A percentile compares a stretch with the other conserved stretches of the same genome.
Conservation (phyloP, 257 asterid genomes). For the Jasminum sambac region DNA sequence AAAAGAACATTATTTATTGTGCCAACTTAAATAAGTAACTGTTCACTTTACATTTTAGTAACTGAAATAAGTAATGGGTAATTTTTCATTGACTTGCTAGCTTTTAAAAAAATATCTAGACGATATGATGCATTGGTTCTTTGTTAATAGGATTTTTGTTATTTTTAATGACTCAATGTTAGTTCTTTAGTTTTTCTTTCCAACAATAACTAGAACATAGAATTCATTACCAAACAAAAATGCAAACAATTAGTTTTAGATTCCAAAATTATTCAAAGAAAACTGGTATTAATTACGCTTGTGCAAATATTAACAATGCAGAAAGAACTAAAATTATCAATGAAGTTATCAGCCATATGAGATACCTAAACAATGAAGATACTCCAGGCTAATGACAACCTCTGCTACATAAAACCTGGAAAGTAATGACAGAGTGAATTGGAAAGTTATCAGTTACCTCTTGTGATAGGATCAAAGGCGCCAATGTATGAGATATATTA, state of each 20-base stretch:
- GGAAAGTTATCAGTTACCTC: slow-evolving; percentile 9
- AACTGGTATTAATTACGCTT: background rate
- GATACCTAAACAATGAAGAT: slow-evolving; percentile 96
- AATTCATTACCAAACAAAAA: background rate
- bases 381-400: slow-evolving; percentile 88
- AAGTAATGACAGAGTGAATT: slow-evolving; percentile 15
- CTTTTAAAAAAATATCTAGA: background rate
- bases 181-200: background rate
- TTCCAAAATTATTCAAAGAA: background rate
- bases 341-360: slow-evolving; percentile 7
- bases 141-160: background rate
- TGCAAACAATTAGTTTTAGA: background rate
- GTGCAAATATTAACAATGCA: background rate
- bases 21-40: too few relatives aligned
- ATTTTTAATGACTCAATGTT: background rate
- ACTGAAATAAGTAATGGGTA: background rate
- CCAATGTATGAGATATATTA: background rate
- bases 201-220: background rate
- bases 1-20: slow-evolving; percentile 18
- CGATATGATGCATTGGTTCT: background rate
- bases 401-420: slow-evolving; percentile 96
- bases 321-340: background rate
- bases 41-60: background rate
- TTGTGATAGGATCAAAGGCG: background rate
- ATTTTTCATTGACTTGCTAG: background rate